These are phyloP conservation scores for Artemisia tridentata DNA, from an alignment of 129 eudicot species.

Conservation along the genomic window DNA sequence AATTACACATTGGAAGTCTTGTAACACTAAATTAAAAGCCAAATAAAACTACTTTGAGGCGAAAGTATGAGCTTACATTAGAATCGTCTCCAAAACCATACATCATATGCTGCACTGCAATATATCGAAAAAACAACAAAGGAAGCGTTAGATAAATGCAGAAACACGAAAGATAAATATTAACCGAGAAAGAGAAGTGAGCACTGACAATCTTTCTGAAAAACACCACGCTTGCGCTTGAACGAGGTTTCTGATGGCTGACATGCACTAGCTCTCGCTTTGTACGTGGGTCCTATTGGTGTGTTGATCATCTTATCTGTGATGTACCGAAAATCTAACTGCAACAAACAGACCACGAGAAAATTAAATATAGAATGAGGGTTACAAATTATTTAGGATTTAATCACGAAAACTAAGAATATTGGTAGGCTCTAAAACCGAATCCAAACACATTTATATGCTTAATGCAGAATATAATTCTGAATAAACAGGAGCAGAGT, in stretches of 20 bases:
- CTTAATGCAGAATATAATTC: no score
- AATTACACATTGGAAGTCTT: background rate
- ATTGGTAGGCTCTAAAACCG: no score
- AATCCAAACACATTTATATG: no score
- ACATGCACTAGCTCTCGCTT: constrained; percentile 48
- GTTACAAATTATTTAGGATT: no score
- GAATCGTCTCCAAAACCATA: constrained; percentile 87
- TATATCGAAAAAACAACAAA: background rate
- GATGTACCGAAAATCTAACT: no score
- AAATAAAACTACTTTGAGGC: background rate
- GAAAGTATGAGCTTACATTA: constrained; percentile 50
- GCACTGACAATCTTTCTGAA: constrained; percentile 75
- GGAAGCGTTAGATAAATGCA: background rate
- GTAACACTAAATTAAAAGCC: background rate
- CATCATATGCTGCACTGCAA: constrained; percentile 94
- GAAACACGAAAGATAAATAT: background rate
- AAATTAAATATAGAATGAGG: no score
- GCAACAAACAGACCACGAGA: no score
- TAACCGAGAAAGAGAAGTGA: background rate
- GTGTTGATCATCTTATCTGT: constrained; percentile 48
- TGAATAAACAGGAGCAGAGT: no score
- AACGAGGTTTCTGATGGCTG: constrained; percentile 67
- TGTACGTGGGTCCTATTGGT: constrained; percentile 47
- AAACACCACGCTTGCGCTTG: constrained; percentile 80
- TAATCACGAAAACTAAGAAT: no score